Percentiles rank a stretch among this genome's conserved stretches.
phyloP scores from a whole-genome alignment of 2,329 filamentous ascomycete species.

The Cytospora leucostoma region DNA sequence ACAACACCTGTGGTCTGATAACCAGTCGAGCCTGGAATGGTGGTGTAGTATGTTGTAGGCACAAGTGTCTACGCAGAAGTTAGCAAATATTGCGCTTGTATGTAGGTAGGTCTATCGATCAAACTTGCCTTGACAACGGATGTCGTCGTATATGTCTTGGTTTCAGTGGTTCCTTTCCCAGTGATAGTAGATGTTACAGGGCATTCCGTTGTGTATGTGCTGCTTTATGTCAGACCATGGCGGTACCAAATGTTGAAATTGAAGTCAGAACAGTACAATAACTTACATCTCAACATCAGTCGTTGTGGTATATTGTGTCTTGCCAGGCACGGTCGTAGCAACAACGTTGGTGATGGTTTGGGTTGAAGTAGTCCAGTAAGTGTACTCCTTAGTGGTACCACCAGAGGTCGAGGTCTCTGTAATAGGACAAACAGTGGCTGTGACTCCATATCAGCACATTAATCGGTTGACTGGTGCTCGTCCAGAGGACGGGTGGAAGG shows the following conservation, averaged over 20 bases:
- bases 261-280: neutral
- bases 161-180: conserved; percentile 40
- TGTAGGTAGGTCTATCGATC: conserved; percentile 29
- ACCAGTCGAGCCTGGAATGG: conserved; percentile 37
- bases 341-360: conserved; percentile 42
- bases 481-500: neutral
- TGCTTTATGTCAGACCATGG: conserved; percentile 27
- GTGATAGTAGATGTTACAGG: conserved; percentile 41
- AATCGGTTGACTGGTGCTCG: neutral
- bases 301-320: conserved; percentile 37
- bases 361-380: conserved; percentile 47
- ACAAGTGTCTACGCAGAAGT: conserved; percentile 34
- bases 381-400: conserved; percentile 46
- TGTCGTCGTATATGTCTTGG: conserved; percentile 46
- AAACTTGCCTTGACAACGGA: conserved; percentile 40
- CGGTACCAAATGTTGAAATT: neutral
- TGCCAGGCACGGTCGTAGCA: conserved; percentile 41
- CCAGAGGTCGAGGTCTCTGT: conserved; percentile 44
- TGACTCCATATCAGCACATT: conserved; percentile 40
- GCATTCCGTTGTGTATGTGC: conserved; percentile 43
- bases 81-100: conserved; percentile 32
- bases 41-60: conserved; percentile 37
- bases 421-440: conserved; percentile 48
- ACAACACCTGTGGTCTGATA: conserved; percentile 42
- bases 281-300: conserved; percentile 33